These are phyloP conservation scores for Trypanosoma caninum DNA, from an alignment of 208 protist genomes.

Conservation along the genomic window DNA sequence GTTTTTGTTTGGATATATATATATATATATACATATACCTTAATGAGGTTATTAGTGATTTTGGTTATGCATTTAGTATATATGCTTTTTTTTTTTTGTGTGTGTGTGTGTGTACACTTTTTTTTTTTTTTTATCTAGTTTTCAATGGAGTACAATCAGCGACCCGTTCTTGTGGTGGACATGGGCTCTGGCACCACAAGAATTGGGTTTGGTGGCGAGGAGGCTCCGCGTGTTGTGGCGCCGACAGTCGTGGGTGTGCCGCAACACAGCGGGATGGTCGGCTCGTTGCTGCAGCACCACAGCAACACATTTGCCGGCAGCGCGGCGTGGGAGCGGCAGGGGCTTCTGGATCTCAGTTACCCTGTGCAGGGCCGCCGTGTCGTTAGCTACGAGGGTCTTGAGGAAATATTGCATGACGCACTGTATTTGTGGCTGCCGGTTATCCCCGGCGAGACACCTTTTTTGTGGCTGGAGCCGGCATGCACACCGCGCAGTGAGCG, in stretches of 20 bases:
- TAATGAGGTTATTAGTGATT: no score
- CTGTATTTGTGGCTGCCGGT: slow-evolving; percentile 65
- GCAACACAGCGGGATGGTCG: slow-evolving; percentile 51
- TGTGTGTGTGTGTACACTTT: no score
- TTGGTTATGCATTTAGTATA: not conserved
- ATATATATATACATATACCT: no score
- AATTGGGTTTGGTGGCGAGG: slow-evolving; percentile 94
- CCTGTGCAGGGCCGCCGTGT: slow-evolving; percentile 74
- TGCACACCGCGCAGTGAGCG: slow-evolving; percentile 92
- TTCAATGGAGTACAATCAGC: no score
- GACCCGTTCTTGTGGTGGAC: slow-evolving; percentile 90
- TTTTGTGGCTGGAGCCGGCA: slow-evolving; percentile 97
- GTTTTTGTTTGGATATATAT: no score
- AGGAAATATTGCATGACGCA: slow-evolving; percentile 81
- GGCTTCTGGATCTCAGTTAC: slow-evolving; percentile 42
- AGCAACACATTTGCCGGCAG: slow-evolving; percentile 65
- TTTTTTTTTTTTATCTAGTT: not conserved
- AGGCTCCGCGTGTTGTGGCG: slow-evolving; percentile 91
- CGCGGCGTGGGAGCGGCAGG: slow-evolving; percentile 53
- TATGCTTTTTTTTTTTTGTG: not conserved
- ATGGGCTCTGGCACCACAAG: slow-evolving; percentile 93
- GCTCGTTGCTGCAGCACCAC: slow-evolving; percentile 58
- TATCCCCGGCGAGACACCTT: slow-evolving; percentile 44
- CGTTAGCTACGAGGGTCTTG: slow-evolving; percentile 66
- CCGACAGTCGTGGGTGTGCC: slow-evolving; percentile 75